Evolutionary conservation across 2,329 filamentous ascomycete species (phyloP).

Genomic region (Periglandula ipomoeae): DNA sequence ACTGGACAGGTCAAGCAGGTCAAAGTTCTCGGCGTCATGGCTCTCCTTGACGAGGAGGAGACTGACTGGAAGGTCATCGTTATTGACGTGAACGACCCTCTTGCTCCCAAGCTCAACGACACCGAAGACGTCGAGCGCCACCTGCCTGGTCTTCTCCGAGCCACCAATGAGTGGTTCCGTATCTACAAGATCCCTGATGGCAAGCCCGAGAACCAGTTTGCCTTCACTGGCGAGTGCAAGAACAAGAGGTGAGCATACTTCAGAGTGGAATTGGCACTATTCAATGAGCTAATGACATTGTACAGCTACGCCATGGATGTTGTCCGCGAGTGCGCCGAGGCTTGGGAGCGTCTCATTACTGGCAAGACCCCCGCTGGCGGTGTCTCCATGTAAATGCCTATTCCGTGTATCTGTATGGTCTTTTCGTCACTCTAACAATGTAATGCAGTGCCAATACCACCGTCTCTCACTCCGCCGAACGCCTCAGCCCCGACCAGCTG

Average conservation of each 20-base stretch:
- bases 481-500: slow-evolving; percentile 59
- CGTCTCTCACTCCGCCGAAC: slow-evolving; percentile 63
- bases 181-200: slow-evolving; percentile 99
- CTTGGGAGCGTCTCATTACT: slow-evolving; percentile 92
- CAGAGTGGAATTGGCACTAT: no score
- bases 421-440: slow-evolving; percentile 17
- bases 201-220: slow-evolving; percentile 99
- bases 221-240: slow-evolving; percentile 99
- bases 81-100: slow-evolving; percentile 95
- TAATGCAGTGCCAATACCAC: slow-evolving; percentile 66
- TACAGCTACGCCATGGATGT: slow-evolving; percentile 84
- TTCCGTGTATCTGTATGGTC: slow-evolving; percentile 14
- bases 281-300: slow-evolving; percentile 3
- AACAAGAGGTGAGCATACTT: slow-evolving; percentile 68
- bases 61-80: slow-evolving; percentile 99
- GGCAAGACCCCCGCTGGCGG: slow-evolving; percentile 75
- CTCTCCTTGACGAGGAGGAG: slow-evolving; percentile 97
- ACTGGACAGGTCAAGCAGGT: slow-evolving; percentile 97
- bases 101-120: slow-evolving; percentile 94
- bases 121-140: slow-evolving; percentile 98
- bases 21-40: slow-evolving; percentile 99
- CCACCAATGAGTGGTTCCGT: slow-evolving; percentile 99
- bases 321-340: slow-evolving; percentile 89
- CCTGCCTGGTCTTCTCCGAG: slow-evolving; percentile 89
- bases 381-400: slow-evolving; percentile 66